phyloP scores from a whole-genome alignment of 2,329 filamentous ascomycete species.

The Hymenoscyphus repandus region DNA sequence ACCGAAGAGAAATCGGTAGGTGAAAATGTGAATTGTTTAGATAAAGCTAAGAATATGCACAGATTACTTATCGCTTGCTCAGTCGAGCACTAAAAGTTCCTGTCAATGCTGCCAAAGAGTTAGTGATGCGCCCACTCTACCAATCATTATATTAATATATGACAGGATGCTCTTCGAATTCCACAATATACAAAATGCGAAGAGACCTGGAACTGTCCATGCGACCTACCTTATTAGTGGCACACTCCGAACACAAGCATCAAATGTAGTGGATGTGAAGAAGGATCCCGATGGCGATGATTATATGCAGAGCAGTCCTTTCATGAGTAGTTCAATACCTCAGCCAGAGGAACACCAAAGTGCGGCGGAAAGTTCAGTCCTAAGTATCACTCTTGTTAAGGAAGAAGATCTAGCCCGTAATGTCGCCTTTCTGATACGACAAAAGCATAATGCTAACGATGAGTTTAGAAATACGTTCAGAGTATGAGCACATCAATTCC shows the following conservation, averaged over 20 bases:
- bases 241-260: conserved; percentile 42
- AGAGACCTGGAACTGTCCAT: conserved; percentile 69
- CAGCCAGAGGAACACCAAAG: conserved; percentile 40
- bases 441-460: conserved; percentile 6
- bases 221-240: conserved; percentile 90
- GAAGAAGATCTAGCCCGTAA: conserved; percentile 64
- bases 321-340: conserved; percentile 62
- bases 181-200: conserved; percentile 69
- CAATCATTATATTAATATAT: conserved; percentile 8
- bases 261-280: conserved; percentile 34
- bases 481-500: conserved; percentile 68
- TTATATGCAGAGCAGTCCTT: conserved; percentile 59
- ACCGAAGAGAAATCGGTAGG: conserved; percentile 31
- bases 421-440: conserved; percentile 36
- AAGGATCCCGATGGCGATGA: conserved; percentile 59
- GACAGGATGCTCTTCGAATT: conserved; percentile 85
- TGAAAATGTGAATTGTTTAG: neutral
- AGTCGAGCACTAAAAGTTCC: conserved; percentile 80
- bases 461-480: conserved; percentile 55
- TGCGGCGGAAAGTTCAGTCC: conserved; percentile 47
- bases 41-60: neutral
- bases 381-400: conserved; percentile 60
- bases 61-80: conserved; percentile 84
- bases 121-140: conserved; percentile 13
- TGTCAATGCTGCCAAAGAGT: conserved; percentile 87